Evolutionary conservation across 441 rosid species (phyloP), one percentile per base, ranked within the genome.

Genomic region (Syzygium malaccense): DNA sequence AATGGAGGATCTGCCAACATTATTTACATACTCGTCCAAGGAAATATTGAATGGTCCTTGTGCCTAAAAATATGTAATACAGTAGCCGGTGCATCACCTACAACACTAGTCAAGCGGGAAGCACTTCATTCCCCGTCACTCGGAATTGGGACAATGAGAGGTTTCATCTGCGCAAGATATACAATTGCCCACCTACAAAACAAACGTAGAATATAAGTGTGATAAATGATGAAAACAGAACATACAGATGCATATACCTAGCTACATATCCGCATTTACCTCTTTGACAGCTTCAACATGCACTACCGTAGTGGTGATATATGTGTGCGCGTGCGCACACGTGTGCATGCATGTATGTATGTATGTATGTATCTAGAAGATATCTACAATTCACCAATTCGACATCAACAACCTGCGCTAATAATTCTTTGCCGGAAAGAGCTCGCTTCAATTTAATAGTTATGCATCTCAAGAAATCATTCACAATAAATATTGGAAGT

Each of bases 111-210:
- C 89, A 87, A 90, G 87, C n/a, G 14, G 85, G 48, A 89, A 90
- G 86, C 90, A 85, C 89, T 91, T 95, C 93, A 96, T 90, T 96
- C 98, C 54, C 88, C 93, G 91, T 96, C 99, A 85, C 89, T 96
- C 87, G 95, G 91, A 87, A 97, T 95, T 8, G 99, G 99, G 83
- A 97, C 99, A 48, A 96, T 96, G 90, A 97, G 96, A 4, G 99
- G 99, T 88, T 97, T 96, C 99, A 96, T 94, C 90, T 97, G 99
- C 17, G 99, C 99, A 89, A 96, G 92, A 91, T 97, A 97, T 55
- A 97, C 99, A 92, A 97, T 97, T 19, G 99, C 98, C 98, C 98
- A 98, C 99, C 99, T 97, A 8, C 85, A 75, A 87, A 48, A 79
- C 57, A 79, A 56, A 85, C 28, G 62, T 11, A 17, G 62, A n/a